Conservation (phyloP, 1,284 basidiomycete genomes). For the Tilletia setariae region DNA sequence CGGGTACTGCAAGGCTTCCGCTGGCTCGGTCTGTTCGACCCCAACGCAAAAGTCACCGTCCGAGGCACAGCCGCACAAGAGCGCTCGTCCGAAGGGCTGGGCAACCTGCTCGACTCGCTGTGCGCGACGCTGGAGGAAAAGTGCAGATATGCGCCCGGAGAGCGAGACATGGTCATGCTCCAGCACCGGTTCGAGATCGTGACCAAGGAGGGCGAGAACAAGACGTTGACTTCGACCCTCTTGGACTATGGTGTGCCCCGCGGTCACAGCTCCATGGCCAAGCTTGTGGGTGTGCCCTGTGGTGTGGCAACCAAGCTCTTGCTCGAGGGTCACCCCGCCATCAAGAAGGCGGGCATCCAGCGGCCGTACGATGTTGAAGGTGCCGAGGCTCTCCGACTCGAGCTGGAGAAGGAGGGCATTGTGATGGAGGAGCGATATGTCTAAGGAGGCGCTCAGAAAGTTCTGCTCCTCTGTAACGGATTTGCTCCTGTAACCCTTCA, state of each 20-base stretch:
- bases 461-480: too few relatives aligned
- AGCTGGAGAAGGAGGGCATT: conserved; percentile 52
- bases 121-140: conserved; percentile 84
- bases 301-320: conserved; percentile 76
- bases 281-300: conserved; percentile 87
- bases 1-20: conserved; percentile 59
- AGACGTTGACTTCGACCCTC: conserved; percentile 85
- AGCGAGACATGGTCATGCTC: conserved; percentile 93
- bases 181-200: conserved; percentile 71
- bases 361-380: conserved; percentile 77
- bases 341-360: conserved; percentile 65
- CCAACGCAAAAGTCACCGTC: conserved; percentile 60
- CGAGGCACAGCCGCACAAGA: conserved; percentile 56
- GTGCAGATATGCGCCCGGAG: conserved; percentile 85
- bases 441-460: too few relatives aligned
- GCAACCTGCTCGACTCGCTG: conserved; percentile 88
- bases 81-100: conserved; percentile 65
- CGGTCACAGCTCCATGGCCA: conserved; percentile 91
- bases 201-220: conserved; percentile 61
- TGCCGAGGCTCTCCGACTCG: conserved; percentile 49
- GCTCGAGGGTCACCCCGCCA: conserved; percentile 63
- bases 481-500: too few relatives aligned
- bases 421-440: conserved; percentile 50
- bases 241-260: conserved; percentile 78
- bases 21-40: conserved; percentile 85